A percentile compares a stretch with the other conserved stretches of the same genome.
phyloP scores from a whole-genome alignment of 106 monocot species.

The Amphibolis antarctica region DNA sequence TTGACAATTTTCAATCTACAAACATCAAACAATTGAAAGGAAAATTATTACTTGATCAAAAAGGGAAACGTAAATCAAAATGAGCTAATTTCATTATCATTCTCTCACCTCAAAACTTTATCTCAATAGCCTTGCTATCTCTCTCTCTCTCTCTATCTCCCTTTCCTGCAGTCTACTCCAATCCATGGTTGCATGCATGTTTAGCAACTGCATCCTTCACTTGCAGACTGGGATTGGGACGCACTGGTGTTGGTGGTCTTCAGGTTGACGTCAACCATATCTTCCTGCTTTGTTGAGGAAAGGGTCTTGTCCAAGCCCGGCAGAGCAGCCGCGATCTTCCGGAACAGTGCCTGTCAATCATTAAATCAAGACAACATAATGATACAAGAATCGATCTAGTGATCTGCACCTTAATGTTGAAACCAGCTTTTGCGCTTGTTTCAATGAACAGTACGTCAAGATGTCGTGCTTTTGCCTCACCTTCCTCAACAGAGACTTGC shows the following conservation, averaged over 20 bases:
- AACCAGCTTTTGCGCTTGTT: constrained; percentile 68
- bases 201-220: constrained; percentile 17
- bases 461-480: constrained; percentile 43
- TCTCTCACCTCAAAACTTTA: no score
- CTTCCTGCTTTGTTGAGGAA: constrained; percentile 58
- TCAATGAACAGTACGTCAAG: constrained; percentile 61
- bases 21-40: no score
- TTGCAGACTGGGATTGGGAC: constrained; percentile 9
- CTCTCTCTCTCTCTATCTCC: no score
- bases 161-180: no score
- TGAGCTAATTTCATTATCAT: no score
- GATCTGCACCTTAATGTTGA: constrained; percentile 48
- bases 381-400: neutral
- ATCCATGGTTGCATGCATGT: no score
- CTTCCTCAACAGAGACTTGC: constrained; percentile 68
- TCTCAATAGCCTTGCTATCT: no score
- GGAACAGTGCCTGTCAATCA: constrained; percentile 41
- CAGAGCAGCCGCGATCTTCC: constrained; percentile 54
- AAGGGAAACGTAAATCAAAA: no score
- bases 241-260: constrained; percentile 30
- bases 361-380: neutral
- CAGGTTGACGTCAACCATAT: constrained; percentile 64
- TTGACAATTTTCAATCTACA: no score
- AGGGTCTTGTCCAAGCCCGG: constrained; percentile 61
- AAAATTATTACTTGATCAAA: no score